Percentiles rank a stretch among this genome's conserved stretches.
These are phyloP conservation scores for Aspergillus haitiensis DNA, from an alignment of 495 filamentous ascomycete genomes.

Conservation along the genomic window DNA sequence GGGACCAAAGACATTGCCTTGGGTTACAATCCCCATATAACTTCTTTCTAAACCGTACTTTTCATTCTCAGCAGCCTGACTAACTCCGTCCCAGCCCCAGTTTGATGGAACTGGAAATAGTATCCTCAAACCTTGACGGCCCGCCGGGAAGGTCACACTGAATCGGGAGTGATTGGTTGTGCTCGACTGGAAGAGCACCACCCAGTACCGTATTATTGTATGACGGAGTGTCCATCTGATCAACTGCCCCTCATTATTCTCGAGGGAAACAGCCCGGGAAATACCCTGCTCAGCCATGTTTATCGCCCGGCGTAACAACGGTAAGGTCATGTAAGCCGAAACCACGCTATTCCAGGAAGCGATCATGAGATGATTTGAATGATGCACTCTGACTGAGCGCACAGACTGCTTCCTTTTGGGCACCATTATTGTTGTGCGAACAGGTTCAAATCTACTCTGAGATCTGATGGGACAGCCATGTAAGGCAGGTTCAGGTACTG, in stretches of 20 bases:
- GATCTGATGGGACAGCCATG: background rate
- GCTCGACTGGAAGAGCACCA: conserved; percentile 6
- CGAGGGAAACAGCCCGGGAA: background rate
- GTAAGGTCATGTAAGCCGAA: conserved; percentile 23
- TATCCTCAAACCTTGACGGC: conserved; percentile 11
- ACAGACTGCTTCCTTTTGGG: conserved; percentile 29
- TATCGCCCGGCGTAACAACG: conserved; percentile 8
- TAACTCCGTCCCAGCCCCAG: background rate
- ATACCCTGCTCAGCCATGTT: conserved; percentile 4
- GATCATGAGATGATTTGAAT: conserved; percentile 28
- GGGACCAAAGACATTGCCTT: background rate
- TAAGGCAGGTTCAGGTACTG: conserved; percentile 3
- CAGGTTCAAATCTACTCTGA: conserved; percentile 2
- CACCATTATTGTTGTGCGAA: conserved; percentile 18
- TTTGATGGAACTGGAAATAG: conserved; percentile 5
- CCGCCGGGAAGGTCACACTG: conserved; percentile 25
- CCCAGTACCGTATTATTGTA: conserved; percentile 20
- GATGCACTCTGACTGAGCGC: conserved; percentile 24
- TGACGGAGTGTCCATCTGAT: conserved; percentile 33
- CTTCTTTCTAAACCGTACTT: conserved; percentile 12
- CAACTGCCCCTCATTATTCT: conserved; percentile 20
- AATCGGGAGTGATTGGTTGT: conserved; percentile 15
- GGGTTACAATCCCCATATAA: conserved; percentile 4
- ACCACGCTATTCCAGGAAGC: conserved; percentile 18
- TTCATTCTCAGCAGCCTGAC: background rate